Evolutionary conservation across 2,329 filamentous ascomycete genomes (phyloP).

Genomic region (Aspergillus sp.): DNA sequence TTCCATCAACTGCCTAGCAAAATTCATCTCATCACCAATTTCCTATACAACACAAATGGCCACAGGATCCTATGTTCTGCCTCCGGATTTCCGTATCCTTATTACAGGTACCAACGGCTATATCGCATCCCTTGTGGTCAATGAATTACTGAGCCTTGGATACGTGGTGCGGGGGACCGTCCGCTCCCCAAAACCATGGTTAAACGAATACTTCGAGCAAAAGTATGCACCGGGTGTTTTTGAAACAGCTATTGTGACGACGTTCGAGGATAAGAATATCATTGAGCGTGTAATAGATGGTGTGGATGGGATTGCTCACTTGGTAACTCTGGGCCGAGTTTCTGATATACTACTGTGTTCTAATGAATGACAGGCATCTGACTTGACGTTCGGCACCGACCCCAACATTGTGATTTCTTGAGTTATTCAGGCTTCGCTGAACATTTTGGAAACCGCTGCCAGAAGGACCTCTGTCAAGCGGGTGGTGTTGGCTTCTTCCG

Average conservation of each 20-base stretch:
- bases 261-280: constrained; percentile 31
- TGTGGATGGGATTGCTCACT: constrained; percentile 19
- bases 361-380: constrained; percentile 6
- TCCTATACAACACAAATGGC: not conserved
- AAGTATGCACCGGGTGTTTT: constrained; percentile 26
- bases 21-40: too few species aligned
- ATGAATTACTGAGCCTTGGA: constrained; percentile 36
- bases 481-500: constrained; percentile 16
- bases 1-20: too few species aligned
- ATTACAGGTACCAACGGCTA: constrained; percentile 45
- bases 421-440: constrained; percentile 1
- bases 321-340: constrained; percentile 7
- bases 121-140: constrained; percentile 37
- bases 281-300: constrained; percentile 38
- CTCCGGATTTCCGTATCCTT: constrained; percentile 30
- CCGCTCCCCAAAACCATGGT: constrained; percentile 31
- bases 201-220: constrained; percentile 25
- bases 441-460: constrained; percentile 9
- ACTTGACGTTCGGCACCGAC: constrained; percentile 28
- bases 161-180: constrained; percentile 44
- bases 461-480: constrained; percentile 6
- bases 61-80: constrained; percentile 10
- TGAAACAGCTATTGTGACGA: constrained; percentile 33
- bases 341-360: not conserved
- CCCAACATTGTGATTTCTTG: constrained; percentile 40